phyloP scores from a whole-genome alignment of 257 asterid genomes.

The Jacaranda copaia region DNA sequence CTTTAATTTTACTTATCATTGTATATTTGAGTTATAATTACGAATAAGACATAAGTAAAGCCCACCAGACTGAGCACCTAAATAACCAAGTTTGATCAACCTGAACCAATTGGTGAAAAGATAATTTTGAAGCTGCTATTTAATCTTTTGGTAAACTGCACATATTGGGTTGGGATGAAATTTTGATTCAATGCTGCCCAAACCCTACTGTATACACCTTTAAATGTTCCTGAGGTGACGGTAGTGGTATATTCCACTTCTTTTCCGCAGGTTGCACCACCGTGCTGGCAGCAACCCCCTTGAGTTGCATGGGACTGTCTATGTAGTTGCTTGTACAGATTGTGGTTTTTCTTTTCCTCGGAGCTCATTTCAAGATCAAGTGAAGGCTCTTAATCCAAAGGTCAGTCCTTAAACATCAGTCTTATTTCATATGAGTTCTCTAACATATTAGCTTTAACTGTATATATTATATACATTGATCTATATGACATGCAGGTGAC shows the following conservation, averaged over 20 bases:
- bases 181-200: background rate
- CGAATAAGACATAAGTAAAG: slow-evolving; percentile 4
- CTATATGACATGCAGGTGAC: too few species aligned
- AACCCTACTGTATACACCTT: background rate
- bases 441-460: slow-evolving; percentile 1
- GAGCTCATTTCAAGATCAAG: slow-evolving; percentile 82
- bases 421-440: background rate
- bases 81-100: background rate
- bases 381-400: slow-evolving; percentile 87
- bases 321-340: slow-evolving; percentile 76
- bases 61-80: background rate
- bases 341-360: slow-evolving; percentile 86
- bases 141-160: slow-evolving; percentile 7
- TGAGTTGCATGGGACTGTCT: slow-evolving; percentile 96
- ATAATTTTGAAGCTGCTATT: background rate
- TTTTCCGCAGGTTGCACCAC: slow-evolving; percentile 82
- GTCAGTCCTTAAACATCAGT: slow-evolving; percentile 48
- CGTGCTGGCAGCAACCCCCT: slow-evolving; percentile 97
- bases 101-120: background rate
- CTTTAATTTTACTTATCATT: background rate
- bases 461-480: background rate
- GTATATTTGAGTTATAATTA: background rate
- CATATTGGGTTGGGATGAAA: background rate
- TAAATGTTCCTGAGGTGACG: slow-evolving; percentile 27
- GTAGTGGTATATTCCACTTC: slow-evolving; percentile 9